These are phyloP conservation scores for Neoboletus brunneissimus DNA, from an alignment of 768 basidiomycete species.

Conservation along the genomic window DNA sequence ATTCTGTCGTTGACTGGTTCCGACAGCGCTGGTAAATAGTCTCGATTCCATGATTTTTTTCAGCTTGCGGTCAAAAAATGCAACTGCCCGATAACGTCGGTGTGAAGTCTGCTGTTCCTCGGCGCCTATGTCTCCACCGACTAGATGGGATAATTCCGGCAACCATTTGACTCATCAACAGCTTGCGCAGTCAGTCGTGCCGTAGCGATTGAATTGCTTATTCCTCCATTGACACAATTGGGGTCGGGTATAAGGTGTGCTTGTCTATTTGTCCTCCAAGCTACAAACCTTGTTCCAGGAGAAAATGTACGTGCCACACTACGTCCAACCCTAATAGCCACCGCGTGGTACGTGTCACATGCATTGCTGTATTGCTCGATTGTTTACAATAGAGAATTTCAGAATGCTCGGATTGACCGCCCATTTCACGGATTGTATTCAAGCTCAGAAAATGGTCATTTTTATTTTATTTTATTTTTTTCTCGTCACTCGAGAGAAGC, in stretches of 20 bases:
- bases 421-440: constrained; percentile 14
- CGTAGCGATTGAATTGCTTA: constrained; percentile 31
- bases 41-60: neutral
- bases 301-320: neutral
- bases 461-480: neutral
- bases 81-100: neutral
- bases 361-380: neutral
- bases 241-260: constrained; percentile 29
- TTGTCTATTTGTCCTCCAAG: constrained; percentile 4
- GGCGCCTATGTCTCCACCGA: neutral
- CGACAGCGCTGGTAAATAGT: constrained; percentile 14
- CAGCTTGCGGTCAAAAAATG: neutral
- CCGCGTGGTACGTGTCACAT: constrained; percentile 14
- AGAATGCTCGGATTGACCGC: neutral
- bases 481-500: constrained; percentile 1
- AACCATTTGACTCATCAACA: constrained; percentile 13
- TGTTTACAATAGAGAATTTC: neutral
- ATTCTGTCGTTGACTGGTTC: constrained; percentile 7
- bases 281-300: constrained; percentile 22
- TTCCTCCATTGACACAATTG: constrained; percentile 3
- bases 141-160: constrained; percentile 1
- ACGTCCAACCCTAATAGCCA: neutral
- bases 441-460: constrained; percentile 10
- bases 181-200: constrained; percentile 6
- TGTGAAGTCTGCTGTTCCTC: neutral